Evolutionary conservation across 163 green algal genomes (phyloP), one percentile per base, ranked within the genome.

Genomic region (Coccomyxa subellipsoidea): DNA sequence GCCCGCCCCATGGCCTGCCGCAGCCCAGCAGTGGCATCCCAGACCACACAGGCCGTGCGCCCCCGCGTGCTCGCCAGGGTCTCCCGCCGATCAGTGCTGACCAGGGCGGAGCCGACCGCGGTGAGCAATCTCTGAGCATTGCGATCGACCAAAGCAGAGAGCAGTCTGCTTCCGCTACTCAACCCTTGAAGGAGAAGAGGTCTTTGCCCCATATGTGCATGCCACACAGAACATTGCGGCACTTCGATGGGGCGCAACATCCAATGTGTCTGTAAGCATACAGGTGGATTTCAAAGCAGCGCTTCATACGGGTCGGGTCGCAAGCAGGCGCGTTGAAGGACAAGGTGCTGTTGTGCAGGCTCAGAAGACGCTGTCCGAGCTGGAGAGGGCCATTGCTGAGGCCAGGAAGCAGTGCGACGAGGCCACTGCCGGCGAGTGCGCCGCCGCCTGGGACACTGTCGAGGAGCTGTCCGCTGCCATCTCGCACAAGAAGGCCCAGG

Each of bases 401-500:
- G 92, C 92, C 38, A 88, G 93, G 84, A 86, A 95, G 38, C 85
- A 87, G 32, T 96, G 92, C 90, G 87, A 90, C 54, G 78, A 80
- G 31, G 91, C 87, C 38, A 91, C 80, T 76, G 80, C 81, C 23
- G 88, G 76, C 18, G 91, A 93, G 82, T 95, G 91, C 84, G 90
- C 91, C 29, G 88, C 86, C 66, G 91, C 91, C n/a, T 95, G 90
- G 90, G 91, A 95, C 82, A 73, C 66, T 36, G 86, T 90, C 34
- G 91, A 94, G 88, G 91, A 94, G 86, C 84, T 94, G 47, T 90
- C 87, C n/a, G 90, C 91, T 18, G 82, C 82, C 81, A 84, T 88
- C 36, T 80, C 81, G 70, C 85, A 93, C 88, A 95, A 93, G 88
- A 93, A 92, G 86, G 80, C 66, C 66, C 66, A 73, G 66, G 66